Base-by-base conservation (phyloP, 2,329 filamentous ascomycete genomes). In the Neonectria magnoliae region DNA sequence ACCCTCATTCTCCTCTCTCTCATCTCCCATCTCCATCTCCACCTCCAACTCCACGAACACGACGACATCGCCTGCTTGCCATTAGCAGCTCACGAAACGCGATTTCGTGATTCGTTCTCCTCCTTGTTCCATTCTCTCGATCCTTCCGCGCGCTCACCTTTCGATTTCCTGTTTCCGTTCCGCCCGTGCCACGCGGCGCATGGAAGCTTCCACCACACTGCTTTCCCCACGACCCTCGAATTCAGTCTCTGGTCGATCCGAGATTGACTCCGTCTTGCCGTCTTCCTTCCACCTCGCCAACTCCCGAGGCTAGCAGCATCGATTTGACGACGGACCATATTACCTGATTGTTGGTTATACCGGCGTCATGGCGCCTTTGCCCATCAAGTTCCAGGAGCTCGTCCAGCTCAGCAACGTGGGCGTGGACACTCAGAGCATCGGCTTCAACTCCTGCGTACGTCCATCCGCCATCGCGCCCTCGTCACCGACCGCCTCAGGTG, bases 361-460 rank as follows among this genome's bases (percentile, higher is more conserved):
- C 68, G 77, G 76, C 79, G 76, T 76, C 80, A 86, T 86, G 89
- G 87, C 89, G 80, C 88, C 90, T 82, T 86, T 97, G 78, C 93
- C 93, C 77, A 97, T 97, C 84, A 94, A 93, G 86, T 97, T 97
- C 83, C 92, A 91, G 80, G 94, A 97, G 90, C 88, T 95, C 77
- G 87, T 95, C 81, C 92, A 94, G 81, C 84, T 85, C 80, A 77
- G 78, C 75, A 81, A 78, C 72, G 76, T 83, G 66, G 81, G 82
- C 69, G 80, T 84, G 68, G 82, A 87, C 73, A 76, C 80, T 66
- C 73, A 79, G 71, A 79, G 79, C 75, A 93, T 94, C 85, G 89
- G 90, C 78, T 93, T 93, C 85, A 93, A 93, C 80, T 90, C 90
- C 76, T 93, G 91, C 85, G 90, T 93, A 85, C 83, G 90, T 77